Conservation (phyloP, 2,329 filamentous ascomycete species). For the Xylariaceae sp. region DNA sequence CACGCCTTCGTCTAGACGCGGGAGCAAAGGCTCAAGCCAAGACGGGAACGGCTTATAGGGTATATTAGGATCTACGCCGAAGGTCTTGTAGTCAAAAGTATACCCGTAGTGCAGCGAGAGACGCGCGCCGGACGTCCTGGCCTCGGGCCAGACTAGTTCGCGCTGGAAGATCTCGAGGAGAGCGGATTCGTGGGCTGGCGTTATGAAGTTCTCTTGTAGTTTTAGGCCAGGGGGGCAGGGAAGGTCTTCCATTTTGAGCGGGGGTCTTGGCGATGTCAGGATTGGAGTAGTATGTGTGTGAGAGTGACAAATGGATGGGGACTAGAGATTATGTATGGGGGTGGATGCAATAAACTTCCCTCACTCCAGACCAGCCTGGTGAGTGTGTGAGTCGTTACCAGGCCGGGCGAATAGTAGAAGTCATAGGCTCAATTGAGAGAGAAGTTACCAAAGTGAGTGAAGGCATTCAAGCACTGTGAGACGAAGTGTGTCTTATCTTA, state of each 20-base stretch:
- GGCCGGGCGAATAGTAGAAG: no score
- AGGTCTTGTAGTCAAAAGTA: slow-evolving; percentile 54
- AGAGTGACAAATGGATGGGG: no score
- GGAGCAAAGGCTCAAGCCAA: slow-evolving; percentile 46
- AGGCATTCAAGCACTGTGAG: no score
- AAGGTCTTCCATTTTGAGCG: slow-evolving; percentile 18
- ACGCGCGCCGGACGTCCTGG: slow-evolving; percentile 33
- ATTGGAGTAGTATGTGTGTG: no score
- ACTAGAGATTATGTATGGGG: no score
- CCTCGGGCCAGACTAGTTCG: slow-evolving; percentile 43
- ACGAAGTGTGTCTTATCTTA: no score
- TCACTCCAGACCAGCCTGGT: no score
- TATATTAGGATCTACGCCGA: slow-evolving; percentile 45
- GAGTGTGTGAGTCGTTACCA: no score
- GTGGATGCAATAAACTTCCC: no score
- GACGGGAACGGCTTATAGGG: slow-evolving; percentile 46
- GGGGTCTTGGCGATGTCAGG: background rate
- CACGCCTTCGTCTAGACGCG: slow-evolving; percentile 29
- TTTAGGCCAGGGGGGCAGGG: slow-evolving; percentile 35
- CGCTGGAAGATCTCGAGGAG: slow-evolving; percentile 41
- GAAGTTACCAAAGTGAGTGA: no score
- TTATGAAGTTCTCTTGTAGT: slow-evolving; percentile 45
- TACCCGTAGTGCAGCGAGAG: slow-evolving; percentile 51
- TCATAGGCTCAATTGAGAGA: no score
- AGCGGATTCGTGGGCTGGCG: slow-evolving; percentile 38